Conservation (phyloP, 164 flowering plant species). For the Kingdonia uniflora region DNA sequence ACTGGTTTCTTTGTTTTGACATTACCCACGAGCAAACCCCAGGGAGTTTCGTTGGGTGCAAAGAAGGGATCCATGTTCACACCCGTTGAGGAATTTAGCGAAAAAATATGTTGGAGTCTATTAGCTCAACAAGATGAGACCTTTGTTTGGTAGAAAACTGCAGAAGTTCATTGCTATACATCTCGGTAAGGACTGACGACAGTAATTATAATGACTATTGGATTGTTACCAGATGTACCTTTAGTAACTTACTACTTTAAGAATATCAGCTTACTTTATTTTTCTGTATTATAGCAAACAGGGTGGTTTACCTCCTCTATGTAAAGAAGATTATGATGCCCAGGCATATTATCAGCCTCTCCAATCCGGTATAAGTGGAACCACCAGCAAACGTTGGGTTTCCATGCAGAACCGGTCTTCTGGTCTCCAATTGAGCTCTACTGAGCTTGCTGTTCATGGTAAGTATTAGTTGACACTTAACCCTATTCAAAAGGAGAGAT, state of each 20-base stretch:
- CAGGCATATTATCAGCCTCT: constrained; percentile 73
- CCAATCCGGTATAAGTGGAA: constrained; percentile 67
- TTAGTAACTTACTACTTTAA: background rate
- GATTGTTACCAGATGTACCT: background rate
- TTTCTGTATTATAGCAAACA: constrained; percentile 35
- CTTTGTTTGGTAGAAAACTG: constrained; percentile 90
- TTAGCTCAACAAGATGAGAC: constrained; percentile 91
- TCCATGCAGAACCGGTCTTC: constrained; percentile 75
- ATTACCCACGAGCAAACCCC: constrained; percentile 41
- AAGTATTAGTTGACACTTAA: constrained; percentile 27
- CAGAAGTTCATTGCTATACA: constrained; percentile 54
- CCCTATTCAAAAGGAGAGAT: too few relatives aligned
- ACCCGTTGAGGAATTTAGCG: constrained; percentile 51
- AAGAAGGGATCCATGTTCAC: constrained; percentile 39
- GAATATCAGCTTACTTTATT: constrained; percentile 1
- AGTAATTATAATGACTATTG: background rate
- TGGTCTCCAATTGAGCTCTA: constrained; percentile 36
- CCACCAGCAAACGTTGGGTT: constrained; percentile 72
- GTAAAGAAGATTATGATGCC: constrained; percentile 47
- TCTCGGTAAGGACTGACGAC: constrained; percentile 66
- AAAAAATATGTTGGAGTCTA: constrained; percentile 78
- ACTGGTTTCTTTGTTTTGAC: constrained; percentile 89
- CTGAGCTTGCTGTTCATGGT: constrained; percentile 73
- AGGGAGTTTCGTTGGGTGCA: constrained; percentile 27
- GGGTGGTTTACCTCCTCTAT: constrained; percentile 46